Base-by-base conservation (phyloP, 805 yeast species). In the Wickerhamiella sorbophila region DNA sequence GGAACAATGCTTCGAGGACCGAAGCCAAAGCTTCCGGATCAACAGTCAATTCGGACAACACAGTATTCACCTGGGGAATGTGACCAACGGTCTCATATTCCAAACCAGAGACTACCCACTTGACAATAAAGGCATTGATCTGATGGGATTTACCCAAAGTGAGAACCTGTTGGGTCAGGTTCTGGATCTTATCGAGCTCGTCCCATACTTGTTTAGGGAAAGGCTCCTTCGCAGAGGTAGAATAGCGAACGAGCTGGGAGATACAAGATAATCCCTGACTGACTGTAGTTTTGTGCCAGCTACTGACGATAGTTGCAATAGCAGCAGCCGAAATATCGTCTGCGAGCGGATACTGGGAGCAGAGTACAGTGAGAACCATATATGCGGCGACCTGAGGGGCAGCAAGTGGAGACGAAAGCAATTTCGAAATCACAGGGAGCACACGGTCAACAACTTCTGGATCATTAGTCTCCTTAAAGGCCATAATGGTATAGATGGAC, bases 381-480 rank as follows among this genome's bases (percentile, higher is more conserved):
- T 83, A 88, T 1, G 88, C 85, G 16, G 95, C 79, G 45, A 84
- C 70, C 57, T 82, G 91, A 39, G 78, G 69, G 52, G 84, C 93
- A 31, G 64, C 59, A 6, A 50, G 49, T 31, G 49, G 43, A 18
- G 45, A 46, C 2, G 55, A 39, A 4, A 66, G 36, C 3, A 55
- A 46, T 26, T 47, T 50, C n/a, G 67, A 54, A 4, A 65, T 41
- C 17, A 44, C 46, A 2, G 65, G 64, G 27, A 65, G 48, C 15
- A 60, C 39, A 21, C 49, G 35, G 31, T 58, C 66, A 8, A 64
- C 53, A 48, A 61, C 57, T 53, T 61, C 51, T 31, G 58, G 57
- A 27, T 53, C 52, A 15, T 52, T 48, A 36, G 62, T 60, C 8
- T 70, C 63, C 36, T 77, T 72, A 55, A 74, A 62, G 0, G 86